Conservation (phyloP, 371 early-diverging fungal species). For the Lichtheimia corymbifera region DNA sequence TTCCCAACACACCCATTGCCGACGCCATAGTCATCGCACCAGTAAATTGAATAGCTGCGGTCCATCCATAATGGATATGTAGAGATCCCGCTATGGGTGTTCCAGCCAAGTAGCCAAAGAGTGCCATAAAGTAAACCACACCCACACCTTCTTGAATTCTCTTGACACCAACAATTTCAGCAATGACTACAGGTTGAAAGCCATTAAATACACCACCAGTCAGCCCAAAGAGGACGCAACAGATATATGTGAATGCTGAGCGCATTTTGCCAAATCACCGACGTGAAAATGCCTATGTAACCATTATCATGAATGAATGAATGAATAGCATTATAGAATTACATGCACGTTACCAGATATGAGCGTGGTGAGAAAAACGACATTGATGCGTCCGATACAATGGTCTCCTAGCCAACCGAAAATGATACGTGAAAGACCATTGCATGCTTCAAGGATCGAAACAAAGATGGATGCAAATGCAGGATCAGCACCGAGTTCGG, state of each 20-base stretch:
- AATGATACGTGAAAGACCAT: too few relatives aligned
- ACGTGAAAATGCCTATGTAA: slow-evolving; percentile 23
- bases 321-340: too few relatives aligned
- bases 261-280: slow-evolving; percentile 66
- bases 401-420: too few relatives aligned
- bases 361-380: too few relatives aligned
- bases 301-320: too few relatives aligned
- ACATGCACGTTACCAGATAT: too few relatives aligned
- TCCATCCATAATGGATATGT: slow-evolving; percentile 32
- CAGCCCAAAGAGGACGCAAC: slow-evolving; percentile 48
- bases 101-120: slow-evolving; percentile 31
- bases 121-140: slow-evolving; percentile 15
- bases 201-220: slow-evolving; percentile 54
- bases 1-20: background rate
- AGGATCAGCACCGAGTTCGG: too few relatives aligned
- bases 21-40: slow-evolving; percentile 33
- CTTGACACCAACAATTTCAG: slow-evolving; percentile 50
- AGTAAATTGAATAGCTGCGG: slow-evolving; percentile 52
- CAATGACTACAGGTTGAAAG: slow-evolving; percentile 46
- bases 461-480: too few relatives aligned
- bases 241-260: slow-evolving; percentile 36
- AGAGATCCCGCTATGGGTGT: slow-evolving; percentile 46
- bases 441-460: too few relatives aligned
- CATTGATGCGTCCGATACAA: too few relatives aligned
- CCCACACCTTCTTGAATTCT: slow-evolving; percentile 34